A percentile compares a stretch with the other conserved stretches of the same genome.
Evolutionary conservation across 441 rosid species (phyloP).

Genomic region (Geranium incanum): DNA sequence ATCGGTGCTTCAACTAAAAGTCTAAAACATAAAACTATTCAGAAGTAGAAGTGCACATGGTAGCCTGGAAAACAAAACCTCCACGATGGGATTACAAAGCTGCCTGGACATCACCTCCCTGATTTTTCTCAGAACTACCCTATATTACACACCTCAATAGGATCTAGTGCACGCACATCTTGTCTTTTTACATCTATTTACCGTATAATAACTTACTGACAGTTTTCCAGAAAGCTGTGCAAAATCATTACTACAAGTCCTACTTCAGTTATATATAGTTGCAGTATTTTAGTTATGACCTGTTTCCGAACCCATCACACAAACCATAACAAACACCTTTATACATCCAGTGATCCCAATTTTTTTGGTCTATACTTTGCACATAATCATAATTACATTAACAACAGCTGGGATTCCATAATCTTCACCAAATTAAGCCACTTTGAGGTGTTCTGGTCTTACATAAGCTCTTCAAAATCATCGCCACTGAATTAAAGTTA

Average conservation of each 20-base stretch:
- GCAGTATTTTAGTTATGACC: not conserved
- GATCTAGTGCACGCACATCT: not conserved
- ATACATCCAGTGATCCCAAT: not conserved
- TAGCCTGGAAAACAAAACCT: no score
- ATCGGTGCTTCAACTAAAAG: no score
- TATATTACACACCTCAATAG: not conserved
- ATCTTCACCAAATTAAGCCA: not conserved
- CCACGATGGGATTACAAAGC: no score
- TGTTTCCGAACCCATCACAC: not conserved
- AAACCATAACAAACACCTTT: not conserved
- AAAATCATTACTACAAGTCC: not conserved
- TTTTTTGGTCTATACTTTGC: not conserved
- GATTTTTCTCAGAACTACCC: no score
- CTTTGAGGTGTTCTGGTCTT: not conserved
- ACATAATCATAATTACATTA: not conserved
- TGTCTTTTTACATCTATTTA: no score
- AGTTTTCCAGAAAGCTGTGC: not conserved
- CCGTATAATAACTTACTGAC: not conserved
- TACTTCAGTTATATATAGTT: not conserved
- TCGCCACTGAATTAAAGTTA: not conserved
- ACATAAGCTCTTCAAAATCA: not conserved
- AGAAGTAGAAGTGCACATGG: no score
- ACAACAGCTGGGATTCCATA: not conserved
- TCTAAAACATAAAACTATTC: no score
- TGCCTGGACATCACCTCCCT: no score